Evolutionary conservation across 495 filamentous ascomycete genomes (phyloP).

Genomic region (Sordaria brevicollis): DNA sequence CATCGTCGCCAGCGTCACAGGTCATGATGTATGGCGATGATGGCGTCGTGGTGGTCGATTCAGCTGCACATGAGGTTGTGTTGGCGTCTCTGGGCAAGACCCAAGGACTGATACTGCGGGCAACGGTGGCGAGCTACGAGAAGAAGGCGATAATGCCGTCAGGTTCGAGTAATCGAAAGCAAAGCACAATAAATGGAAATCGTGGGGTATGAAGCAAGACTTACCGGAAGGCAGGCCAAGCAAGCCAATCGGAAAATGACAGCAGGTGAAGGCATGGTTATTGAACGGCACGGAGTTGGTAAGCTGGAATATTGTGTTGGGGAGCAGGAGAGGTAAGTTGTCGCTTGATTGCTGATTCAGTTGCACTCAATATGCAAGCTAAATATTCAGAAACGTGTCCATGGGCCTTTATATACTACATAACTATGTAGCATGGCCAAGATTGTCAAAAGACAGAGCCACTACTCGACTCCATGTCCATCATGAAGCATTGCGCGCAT

Average conservation of each 20-base stretch:
- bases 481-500: background rate
- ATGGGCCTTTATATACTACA: background rate
- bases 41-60: no score
- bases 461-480: background rate
- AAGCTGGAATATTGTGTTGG: background rate
- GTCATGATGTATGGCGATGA: background rate
- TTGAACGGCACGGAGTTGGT: background rate
- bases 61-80: no score
- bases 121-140: background rate
- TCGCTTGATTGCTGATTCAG: background rate
- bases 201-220: background rate
- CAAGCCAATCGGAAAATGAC: background rate
- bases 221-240: background rate
- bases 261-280: background rate
- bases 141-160: background rate
- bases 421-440: background rate
- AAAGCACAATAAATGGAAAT: background rate
- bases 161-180: background rate
- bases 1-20: background rate
- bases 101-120: background rate
- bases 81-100: background rate
- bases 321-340: background rate
- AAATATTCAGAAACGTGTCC: no score
- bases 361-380: no score
- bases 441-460: background rate